A percentile compares a stretch with the other conserved stretches of the same genome.
These are phyloP conservation scores for Lichtheimia hyalospora DNA, from an alignment of 371 early-diverging fungal species.

Conservation along the genomic window DNA sequence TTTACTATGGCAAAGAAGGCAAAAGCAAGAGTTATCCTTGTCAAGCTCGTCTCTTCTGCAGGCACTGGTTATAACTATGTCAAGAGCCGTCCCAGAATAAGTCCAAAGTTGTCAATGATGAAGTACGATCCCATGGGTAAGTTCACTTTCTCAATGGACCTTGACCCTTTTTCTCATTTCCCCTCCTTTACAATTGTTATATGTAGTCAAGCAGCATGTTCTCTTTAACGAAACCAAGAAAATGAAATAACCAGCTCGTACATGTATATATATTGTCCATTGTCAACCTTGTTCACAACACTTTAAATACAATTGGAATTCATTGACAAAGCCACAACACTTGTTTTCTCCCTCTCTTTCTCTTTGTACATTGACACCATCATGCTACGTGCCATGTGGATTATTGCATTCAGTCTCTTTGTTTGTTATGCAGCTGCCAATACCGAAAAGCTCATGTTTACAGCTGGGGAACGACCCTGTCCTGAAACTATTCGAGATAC, in stretches of 20 bases:
- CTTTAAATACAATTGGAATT: too few relatives aligned
- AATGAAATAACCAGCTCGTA: slow-evolving; percentile 44
- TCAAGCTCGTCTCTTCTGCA: slow-evolving; percentile 77
- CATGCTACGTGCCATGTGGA: too few relatives aligned
- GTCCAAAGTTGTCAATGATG: slow-evolving; percentile 77
- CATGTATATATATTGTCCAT: too few relatives aligned
- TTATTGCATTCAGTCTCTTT: not conserved
- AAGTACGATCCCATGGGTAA: slow-evolving; percentile 82
- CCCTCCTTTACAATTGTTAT: not conserved
- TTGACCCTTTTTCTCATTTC: not conserved
- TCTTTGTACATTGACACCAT: not conserved
- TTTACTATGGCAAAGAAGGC: slow-evolving; percentile 76
- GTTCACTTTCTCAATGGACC: slow-evolving; percentile 2
- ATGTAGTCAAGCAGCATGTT: slow-evolving; percentile 69
- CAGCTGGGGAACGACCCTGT: not conserved
- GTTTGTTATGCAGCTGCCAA: slow-evolving; percentile 21
- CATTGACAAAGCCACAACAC: too few relatives aligned
- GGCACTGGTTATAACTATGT: slow-evolving; percentile 85
- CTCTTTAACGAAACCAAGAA: slow-evolving; percentile 77
- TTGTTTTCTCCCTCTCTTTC: not conserved
- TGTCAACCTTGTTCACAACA: too few relatives aligned
- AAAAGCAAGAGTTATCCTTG: slow-evolving; percentile 82
- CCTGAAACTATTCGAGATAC: not conserved
- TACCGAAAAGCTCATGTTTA: slow-evolving; percentile 45
- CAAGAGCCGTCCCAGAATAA: slow-evolving; percentile 72